Evolutionary conservation across 2,329 filamentous ascomycete genomes (phyloP), one percentile per base, ranked within the genome.

Genomic region (Neofusicoccum sp.): DNA sequence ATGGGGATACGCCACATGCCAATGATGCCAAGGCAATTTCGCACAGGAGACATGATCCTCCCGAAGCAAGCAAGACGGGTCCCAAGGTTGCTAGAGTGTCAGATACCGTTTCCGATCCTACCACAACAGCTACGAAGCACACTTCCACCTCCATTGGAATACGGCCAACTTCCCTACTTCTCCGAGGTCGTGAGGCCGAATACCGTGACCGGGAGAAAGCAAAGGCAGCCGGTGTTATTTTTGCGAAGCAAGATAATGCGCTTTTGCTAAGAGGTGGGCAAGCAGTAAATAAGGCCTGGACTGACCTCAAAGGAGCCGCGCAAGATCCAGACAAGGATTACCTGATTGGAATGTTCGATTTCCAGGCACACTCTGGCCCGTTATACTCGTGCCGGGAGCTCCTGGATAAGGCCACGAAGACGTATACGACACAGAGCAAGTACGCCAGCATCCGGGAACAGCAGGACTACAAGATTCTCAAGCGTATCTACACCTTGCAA

Each of bases 401-500:
- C 0, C 81, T 98, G 3, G 85, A 89, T 62, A 89, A 91, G 48
- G 91, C 93, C 3, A 90, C 93, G 71, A 99, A 99, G 75, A 96
- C 93, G 0, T 81, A 98, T 9, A 93, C 90, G 1, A 98, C 94
- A 0, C 83, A 89, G 1, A 93, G 97, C 72, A 89, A 93, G 56
- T 88, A 92, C 64, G 85, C 96, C 1, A 89, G 92, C 47, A 87
- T 96, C 44, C 87, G 92, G 54, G 93, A 98, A 70, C 88, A 90
- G 64, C 92, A 96, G 75, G 92, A 96, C 59, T 95, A 92, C 70
- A 89, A 92, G 62, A 91, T 97, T 34, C 77, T 98, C 3, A 88
- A 92, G 62, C 84, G 92, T 12, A 92, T 99, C 2, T 97, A 97
- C 73, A 88, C 94, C 66, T 81, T 98, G 31, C 95, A 99, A 72